A percentile compares a stretch with the other conserved stretches of the same genome.
phyloP scores from a whole-genome alignment of 1,139 yeast genomes.

The Scheffersomyces titani region DNA sequence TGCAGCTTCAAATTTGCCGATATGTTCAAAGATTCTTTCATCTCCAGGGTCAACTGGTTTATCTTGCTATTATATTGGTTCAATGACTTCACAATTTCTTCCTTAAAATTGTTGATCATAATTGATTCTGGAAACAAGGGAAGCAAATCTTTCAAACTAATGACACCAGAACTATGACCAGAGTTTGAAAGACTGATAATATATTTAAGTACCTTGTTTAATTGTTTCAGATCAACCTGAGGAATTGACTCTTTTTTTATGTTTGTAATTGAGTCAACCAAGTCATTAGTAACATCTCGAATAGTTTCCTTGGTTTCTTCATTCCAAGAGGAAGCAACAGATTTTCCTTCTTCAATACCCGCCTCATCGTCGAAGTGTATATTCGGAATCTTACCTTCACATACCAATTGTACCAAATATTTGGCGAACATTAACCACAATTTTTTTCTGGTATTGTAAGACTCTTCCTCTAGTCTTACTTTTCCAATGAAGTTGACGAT shows the following conservation, averaged over 20 bases:
- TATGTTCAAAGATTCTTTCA: slow-evolving; percentile 70
- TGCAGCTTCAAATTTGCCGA: slow-evolving; percentile 64
- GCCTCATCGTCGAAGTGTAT: slow-evolving; percentile 15
- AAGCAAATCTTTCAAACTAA: slow-evolving; percentile 77
- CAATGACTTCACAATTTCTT: slow-evolving; percentile 76
- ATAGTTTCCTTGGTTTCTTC: not conserved
- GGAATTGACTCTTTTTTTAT: not conserved
- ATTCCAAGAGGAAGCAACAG: not conserved
- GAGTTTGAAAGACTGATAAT: slow-evolving; percentile 45
- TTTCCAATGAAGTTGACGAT: slow-evolving; percentile 19
- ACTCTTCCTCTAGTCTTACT: slow-evolving; percentile 35
- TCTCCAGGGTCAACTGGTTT: slow-evolving; percentile 64
- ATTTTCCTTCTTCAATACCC: not conserved
- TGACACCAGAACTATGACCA: slow-evolving; percentile 15
- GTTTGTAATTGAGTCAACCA: slow-evolving; percentile 6
- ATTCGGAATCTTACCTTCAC: slow-evolving; percentile 20
- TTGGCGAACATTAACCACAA: slow-evolving; percentile 75
- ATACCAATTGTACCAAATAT: slow-evolving; percentile 50
- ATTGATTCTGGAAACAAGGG: slow-evolving; percentile 85
- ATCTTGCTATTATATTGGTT: slow-evolving; percentile 72
- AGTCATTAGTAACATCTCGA: slow-evolving; percentile 8
- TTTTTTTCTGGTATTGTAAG: slow-evolving; percentile 56
- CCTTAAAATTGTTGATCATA: slow-evolving; percentile 79
- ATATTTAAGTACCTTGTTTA: slow-evolving; percentile 34
- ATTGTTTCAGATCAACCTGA: slow-evolving; percentile 12